These are phyloP conservation scores for Neonectria punicea DNA, from an alignment of 2,329 filamentous ascomycete genomes.

Conservation along the genomic window DNA sequence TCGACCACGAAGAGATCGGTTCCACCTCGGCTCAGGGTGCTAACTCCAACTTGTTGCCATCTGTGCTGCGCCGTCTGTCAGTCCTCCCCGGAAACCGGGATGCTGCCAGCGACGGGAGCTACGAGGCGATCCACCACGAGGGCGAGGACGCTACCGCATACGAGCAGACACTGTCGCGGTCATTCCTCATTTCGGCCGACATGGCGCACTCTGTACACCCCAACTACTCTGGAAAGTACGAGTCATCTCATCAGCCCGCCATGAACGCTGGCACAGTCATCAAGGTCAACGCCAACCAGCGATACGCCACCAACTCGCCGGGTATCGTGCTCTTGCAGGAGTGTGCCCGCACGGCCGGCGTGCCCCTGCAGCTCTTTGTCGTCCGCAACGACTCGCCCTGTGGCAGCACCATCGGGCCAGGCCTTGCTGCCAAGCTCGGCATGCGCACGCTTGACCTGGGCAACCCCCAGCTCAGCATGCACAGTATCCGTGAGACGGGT, in stretches of 20 bases:
- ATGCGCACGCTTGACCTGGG: constrained; percentile 91
- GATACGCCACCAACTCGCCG: constrained; percentile 95
- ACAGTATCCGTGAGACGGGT: constrained; percentile 93
- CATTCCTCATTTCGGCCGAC: constrained; percentile 94
- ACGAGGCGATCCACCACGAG: constrained; percentile 68
- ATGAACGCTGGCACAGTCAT: constrained; percentile 98
- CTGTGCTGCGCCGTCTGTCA: constrained; percentile 86
- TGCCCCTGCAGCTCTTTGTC: constrained; percentile 95
- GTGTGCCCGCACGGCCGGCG: constrained; percentile 76
- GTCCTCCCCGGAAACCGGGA: constrained; percentile 76
- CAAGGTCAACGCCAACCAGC: constrained; percentile 97
- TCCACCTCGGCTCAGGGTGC: constrained; percentile 93
- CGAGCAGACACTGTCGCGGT: constrained; percentile 90
- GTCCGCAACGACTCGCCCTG: constrained; percentile 95
- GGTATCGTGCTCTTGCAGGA: constrained; percentile 94
- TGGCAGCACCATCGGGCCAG: constrained; percentile 97
- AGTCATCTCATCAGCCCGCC: constrained; percentile 87
- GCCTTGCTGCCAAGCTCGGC: constrained; percentile 87
- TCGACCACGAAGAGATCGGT: constrained; percentile 98
- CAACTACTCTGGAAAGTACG: constrained; percentile 93
- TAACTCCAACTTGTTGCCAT: constrained; percentile 89
- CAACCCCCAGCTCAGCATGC: constrained; percentile 96
- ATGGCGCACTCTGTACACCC: constrained; percentile 98
- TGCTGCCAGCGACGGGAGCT: constrained; percentile 71
- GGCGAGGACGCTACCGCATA: constrained; percentile 80